Base-by-base conservation (phyloP, 169 alveolate species). In the Sarcocystis neurona region DNA sequence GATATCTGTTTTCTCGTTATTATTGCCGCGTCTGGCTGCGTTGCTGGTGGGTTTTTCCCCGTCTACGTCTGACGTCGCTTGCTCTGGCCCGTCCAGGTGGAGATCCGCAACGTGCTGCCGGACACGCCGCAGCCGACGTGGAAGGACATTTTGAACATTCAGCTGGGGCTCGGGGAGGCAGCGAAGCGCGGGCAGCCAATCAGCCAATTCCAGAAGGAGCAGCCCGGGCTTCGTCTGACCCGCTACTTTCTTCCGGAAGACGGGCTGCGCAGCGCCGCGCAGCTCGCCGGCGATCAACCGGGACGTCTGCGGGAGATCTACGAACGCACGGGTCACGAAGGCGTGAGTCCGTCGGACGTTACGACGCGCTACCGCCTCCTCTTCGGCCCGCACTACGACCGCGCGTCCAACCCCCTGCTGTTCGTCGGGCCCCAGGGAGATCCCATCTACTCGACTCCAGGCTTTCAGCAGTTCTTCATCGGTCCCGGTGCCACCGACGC, bases 401-500 rank as follows among this genome's bases (percentile, higher is more conserved):
- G 41, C 43, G 10, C 79, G 23, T 34, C 30, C 47, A 70, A 70
- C 27, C 79, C 79, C 6, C 79, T 70, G 5, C 27, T 70, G n/a
- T 5, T 70, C 53, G 53, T 70, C n/a, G 79, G 39, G 15, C 30
- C 39, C 53, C n/a, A 70, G 53, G 79, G 79, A 37, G 39, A 70
- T 27, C 79, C 79, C 18, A 48, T 70, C n/a, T 70, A 70, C 47
- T 32, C 79, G 46, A 20, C 23, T 12, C 41, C 41, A 27, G 79
- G 79, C n/a, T 27, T 70, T 12, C 79, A 27, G 0, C 50, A 4
- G 79, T 70, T 70, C 50, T 18, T 30, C 4, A 48, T 70, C 79
- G 79, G 79, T 5, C 79, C 79, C 30, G 79, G 79, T 23, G 48
- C 30, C 12, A 70, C 15, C 43, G 79, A 70, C n/a, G 53, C 47